These are phyloP conservation scores for Cyclotella cryptica DNA, from an alignment of 108 stramenopile genomes.

Conservation along the genomic window DNA sequence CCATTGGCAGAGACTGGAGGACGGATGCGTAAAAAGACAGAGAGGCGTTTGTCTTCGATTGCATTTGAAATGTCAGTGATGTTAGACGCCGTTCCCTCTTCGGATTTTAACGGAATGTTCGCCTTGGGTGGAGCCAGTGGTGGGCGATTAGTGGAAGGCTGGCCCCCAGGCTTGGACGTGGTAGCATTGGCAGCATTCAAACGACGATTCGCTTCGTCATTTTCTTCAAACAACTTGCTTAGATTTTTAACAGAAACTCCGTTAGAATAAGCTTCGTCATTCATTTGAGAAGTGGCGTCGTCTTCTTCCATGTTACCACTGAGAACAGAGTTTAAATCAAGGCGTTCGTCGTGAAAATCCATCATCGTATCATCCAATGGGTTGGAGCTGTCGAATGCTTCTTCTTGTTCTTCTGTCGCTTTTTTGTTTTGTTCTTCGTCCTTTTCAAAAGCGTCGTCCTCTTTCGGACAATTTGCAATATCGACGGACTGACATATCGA, in stretches of 20 bases:
- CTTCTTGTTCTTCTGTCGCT: neutral
- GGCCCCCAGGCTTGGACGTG: neutral
- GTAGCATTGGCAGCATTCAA: neutral
- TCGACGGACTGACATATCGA: constrained; percentile 18
- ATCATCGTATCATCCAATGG: constrained; percentile 6
- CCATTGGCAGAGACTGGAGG: constrained; percentile 45
- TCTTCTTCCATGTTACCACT: constrained; percentile 14
- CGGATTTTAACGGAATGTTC: neutral
- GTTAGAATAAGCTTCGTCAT: neutral
- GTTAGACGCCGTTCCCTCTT: neutral
- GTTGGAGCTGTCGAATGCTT: neutral
- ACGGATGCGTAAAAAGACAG: constrained; percentile 76
- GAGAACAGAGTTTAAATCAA: constrained; percentile 13
- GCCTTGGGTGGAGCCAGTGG: neutral
- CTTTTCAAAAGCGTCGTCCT: neutral
- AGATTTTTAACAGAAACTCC: constrained; percentile 9
- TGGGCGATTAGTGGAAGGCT: neutral
- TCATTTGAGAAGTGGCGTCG: neutral
- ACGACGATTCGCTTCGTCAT: neutral
- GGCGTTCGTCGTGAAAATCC: constrained; percentile 5
- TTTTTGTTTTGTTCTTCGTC: neutral
- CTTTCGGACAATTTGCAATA: neutral
- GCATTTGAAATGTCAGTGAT: neutral
- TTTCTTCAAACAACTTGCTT: constrained; percentile 13
- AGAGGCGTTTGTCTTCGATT: constrained; percentile 39